Conservation (phyloP, 768 basidiomycete genomes). For the Leccinellum rugosiceps region DNA sequence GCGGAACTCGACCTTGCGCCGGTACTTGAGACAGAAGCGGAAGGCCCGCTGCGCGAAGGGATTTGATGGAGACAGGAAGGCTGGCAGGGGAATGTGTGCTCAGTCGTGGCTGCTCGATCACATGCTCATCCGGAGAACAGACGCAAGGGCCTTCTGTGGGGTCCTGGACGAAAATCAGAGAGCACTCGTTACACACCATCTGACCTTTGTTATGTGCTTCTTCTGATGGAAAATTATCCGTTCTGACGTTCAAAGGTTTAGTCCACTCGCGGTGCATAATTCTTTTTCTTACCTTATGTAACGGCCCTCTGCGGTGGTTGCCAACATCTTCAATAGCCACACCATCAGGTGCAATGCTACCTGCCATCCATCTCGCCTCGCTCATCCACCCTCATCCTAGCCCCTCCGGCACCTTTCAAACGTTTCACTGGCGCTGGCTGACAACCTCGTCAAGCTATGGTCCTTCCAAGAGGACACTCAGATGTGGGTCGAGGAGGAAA, state of each 20-base stretch:
- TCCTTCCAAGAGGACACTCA: conserved; percentile 82
- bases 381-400: conserved; percentile 64
- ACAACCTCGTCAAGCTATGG: conserved; percentile 95
- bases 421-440: conserved; percentile 95
- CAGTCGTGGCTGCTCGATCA: too few species aligned
- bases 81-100: too few species aligned
- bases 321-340: conserved; percentile 92
- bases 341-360: conserved; percentile 94
- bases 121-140: conserved; percentile 97
- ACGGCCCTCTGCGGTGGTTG: conserved; percentile 68
- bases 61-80: too few species aligned
- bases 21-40: conserved; percentile 91
- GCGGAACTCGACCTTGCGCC: conserved; percentile 95
- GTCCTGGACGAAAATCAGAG: conserved; percentile 92
- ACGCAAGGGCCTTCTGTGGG: conserved; percentile 44
- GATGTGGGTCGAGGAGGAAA: conserved; percentile 89
- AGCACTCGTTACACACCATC: conserved; percentile 79
- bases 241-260: conserved; percentile 93
- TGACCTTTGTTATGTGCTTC: conserved; percentile 71
- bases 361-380: conserved; percentile 82
- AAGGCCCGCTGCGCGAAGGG: conserved; percentile 87
- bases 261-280: conserved; percentile 7
- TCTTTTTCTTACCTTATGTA: background rate
- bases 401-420: conserved; percentile 59
- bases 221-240: conserved; percentile 95